phyloP scores from a whole-genome alignment of 2,329 filamentous ascomycete species.

The Xylaria sp. region DNA sequence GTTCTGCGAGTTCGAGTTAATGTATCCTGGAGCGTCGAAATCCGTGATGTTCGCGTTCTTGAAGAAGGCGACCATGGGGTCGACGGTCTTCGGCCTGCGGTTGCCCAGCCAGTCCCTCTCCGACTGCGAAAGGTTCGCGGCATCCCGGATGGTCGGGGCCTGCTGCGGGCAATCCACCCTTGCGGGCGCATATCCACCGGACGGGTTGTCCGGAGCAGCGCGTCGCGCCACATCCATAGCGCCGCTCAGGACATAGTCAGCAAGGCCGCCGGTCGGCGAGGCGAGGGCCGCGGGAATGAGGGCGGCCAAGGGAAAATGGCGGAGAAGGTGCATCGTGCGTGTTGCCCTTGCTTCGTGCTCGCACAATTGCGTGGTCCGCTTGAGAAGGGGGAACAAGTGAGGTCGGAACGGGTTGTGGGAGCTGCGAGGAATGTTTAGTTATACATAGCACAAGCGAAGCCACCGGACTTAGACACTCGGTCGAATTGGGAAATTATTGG shows the following conservation, averaged over 20 bases:
- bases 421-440: neutral
- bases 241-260: constrained; percentile 8
- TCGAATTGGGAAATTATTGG: neutral
- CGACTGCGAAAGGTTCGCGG: constrained; percentile 62
- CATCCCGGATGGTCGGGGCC: constrained; percentile 70
- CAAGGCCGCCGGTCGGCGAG: constrained; percentile 23
- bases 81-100: constrained; percentile 72
- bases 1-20: constrained; percentile 67
- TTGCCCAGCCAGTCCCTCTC: constrained; percentile 75
- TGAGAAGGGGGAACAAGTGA: neutral
- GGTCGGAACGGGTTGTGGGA: no score
- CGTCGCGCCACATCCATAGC: constrained; percentile 30
- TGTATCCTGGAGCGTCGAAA: constrained; percentile 64
- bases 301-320: constrained; percentile 26
- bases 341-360: neutral
- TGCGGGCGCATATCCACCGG: constrained; percentile 71
- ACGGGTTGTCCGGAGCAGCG: constrained; percentile 42
- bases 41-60: constrained; percentile 71
- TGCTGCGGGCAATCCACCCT: constrained; percentile 68
- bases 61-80: constrained; percentile 76
- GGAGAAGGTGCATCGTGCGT: constrained; percentile 27
- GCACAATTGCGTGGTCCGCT: neutral
- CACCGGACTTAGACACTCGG: neutral
- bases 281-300: constrained; percentile 30
- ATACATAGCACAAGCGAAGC: neutral